A percentile compares a stretch with the other conserved stretches of the same genome.
phyloP scores from a whole-genome alignment of 495 filamentous ascomycete genomes.

The Hapsidospora chrysogenum region DNA sequence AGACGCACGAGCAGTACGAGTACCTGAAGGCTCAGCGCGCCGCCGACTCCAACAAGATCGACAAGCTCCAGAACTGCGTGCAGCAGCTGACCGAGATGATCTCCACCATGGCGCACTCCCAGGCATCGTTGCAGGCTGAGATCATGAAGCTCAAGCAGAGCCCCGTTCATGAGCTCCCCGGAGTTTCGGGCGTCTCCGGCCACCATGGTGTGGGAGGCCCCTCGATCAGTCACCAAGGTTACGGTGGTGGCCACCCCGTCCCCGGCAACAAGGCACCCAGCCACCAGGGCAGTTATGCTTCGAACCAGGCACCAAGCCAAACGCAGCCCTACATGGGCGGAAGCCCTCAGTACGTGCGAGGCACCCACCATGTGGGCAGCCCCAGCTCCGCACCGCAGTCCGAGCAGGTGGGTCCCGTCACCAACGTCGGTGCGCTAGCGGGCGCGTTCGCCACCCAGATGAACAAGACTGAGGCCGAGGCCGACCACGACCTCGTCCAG shows the following conservation, averaged over 20 bases:
- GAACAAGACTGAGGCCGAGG: slow-evolving; percentile 1
- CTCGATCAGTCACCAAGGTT: neutral
- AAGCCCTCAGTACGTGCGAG: slow-evolving; percentile 2
- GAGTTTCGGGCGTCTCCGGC: neutral
- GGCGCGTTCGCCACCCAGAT: slow-evolving; percentile 2
- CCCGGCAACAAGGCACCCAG: slow-evolving; percentile 1
- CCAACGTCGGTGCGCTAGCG: slow-evolving; percentile 1
- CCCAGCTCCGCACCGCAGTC: neutral
- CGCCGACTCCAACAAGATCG: slow-evolving; percentile 61
- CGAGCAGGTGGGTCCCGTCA: neutral
- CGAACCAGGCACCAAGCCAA: slow-evolving; percentile 1
- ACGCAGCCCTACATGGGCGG: neutral
- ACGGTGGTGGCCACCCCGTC: slow-evolving; percentile 1
- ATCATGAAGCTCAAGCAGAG: slow-evolving; percentile 35
- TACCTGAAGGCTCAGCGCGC: slow-evolving; percentile 52
- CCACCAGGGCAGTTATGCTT: neutral
- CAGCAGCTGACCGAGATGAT: slow-evolving; percentile 56
- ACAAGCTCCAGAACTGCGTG: slow-evolving; percentile 61
- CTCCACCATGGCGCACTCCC: slow-evolving; percentile 47
- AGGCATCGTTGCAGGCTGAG: slow-evolving; percentile 44
- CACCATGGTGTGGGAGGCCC: neutral
- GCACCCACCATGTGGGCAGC: neutral
- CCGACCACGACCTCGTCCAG: slow-evolving; percentile 3
- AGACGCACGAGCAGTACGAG: slow-evolving; percentile 43
- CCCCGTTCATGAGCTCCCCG: slow-evolving; percentile 7